Percentiles rank a stretch among this genome's conserved stretches.
Evolutionary conservation across 331 rosid species (phyloP).

Genomic region (Prunus yedoensis): DNA sequence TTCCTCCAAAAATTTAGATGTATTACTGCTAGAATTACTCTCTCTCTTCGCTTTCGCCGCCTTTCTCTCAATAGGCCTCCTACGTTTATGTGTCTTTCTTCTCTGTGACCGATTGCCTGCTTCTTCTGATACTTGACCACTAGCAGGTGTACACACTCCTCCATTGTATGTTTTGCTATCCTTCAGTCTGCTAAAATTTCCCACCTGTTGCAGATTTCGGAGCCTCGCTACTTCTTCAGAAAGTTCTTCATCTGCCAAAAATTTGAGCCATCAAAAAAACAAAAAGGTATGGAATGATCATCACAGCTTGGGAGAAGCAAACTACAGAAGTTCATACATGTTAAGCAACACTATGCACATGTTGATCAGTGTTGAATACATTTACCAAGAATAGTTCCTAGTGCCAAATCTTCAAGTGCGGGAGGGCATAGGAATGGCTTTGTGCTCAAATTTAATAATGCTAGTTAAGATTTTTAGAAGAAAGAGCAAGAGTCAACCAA

Average conservation of each 20-base stretch:
- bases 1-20: no score
- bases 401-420: not conserved
- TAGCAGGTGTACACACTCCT: constrained; percentile 12
- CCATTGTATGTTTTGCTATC: constrained; percentile 16
- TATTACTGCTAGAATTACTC: no score
- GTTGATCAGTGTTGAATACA: not conserved
- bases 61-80: constrained; percentile 11
- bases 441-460: not conserved
- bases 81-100: constrained; percentile 49
- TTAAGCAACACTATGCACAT: not conserved
- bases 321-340: not conserved
- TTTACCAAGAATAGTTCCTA: not conserved
- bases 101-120: constrained; percentile 33
- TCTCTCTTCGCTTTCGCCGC: no score
- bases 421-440: not conserved
- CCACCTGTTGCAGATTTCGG: constrained; percentile 40
- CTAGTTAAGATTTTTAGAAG: not conserved
- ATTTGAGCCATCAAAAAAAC: constrained; percentile 28
- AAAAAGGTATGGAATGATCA: constrained; percentile 21
- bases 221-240: constrained; percentile 63
- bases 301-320: not conserved
- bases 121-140: constrained; percentile 21
- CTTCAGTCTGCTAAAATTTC: constrained; percentile 34
- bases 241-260: constrained; percentile 60
- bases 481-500: not conserved